A percentile compares a stretch with the other conserved stretches of the same genome.
Conservation (phyloP, 441 rosid genomes). For the Jatropha multifida region DNA sequence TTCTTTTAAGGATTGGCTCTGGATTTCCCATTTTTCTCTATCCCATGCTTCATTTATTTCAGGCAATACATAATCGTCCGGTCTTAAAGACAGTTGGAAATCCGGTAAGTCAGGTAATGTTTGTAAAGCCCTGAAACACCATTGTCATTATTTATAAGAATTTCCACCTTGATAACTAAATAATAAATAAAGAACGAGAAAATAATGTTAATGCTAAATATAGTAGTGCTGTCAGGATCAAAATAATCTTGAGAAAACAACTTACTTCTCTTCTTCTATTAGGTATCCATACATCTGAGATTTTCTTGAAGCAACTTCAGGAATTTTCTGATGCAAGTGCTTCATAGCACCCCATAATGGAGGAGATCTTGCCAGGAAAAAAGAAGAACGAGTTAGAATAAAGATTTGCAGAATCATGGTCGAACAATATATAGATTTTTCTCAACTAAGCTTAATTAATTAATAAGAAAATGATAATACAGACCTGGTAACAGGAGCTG, state of each 20-base stretch:
- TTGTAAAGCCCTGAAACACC: conserved; percentile 63
- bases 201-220: no score
- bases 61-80: conserved; percentile 70
- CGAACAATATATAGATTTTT: background rate
- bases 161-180: background rate
- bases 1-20: conserved; percentile 53
- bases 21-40: conserved; percentile 43
- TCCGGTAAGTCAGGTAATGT: conserved; percentile 80
- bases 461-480: background rate
- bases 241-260: background rate
- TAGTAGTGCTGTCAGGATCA: no score
- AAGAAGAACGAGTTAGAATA: background rate
- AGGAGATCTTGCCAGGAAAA: conserved; percentile 50
- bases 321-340: conserved; percentile 76
- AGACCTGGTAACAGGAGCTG: conserved; percentile 77
- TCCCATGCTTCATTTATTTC: conserved; percentile 59
- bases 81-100: conserved; percentile 74
- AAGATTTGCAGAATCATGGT: background rate
- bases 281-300: conserved; percentile 84
- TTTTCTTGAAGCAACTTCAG: conserved; percentile 78
- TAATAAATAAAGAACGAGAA: no score
- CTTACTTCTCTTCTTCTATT: conserved; percentile 88
- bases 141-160: conserved; percentile 10
- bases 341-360: conserved; percentile 88
- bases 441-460: background rate